Conservation (phyloP, 2,329 filamentous ascomycete genomes). For the Fusarium domesticum region DNA sequence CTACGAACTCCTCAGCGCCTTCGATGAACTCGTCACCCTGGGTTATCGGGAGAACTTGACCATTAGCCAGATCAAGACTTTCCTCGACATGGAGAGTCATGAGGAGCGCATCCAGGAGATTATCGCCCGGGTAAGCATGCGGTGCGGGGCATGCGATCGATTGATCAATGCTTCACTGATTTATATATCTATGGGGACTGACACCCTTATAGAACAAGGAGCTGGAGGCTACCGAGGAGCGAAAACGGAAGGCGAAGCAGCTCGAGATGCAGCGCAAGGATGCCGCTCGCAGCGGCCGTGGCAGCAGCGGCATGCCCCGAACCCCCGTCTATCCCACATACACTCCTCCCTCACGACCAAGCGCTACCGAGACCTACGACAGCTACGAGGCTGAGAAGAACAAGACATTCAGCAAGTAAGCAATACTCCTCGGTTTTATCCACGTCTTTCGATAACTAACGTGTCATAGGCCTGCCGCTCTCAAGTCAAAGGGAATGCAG, state of each 20-base stretch:
- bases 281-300: conserved; percentile 66
- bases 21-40: conserved; percentile 93
- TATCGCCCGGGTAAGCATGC: conserved; percentile 70
- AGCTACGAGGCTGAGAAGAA: conserved; percentile 97
- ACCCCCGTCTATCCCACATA: conserved; percentile 86
- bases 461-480: conserved; percentile 53
- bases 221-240: conserved; percentile 94
- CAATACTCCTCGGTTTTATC: not conserved
- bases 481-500: conserved; percentile 97
- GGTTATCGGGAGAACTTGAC: conserved; percentile 96
- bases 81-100: conserved; percentile 98
- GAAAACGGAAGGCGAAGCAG: conserved; percentile 98
- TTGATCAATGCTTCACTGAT: not conserved
- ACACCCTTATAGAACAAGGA: conserved; percentile 78
- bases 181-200: conserved; percentile 15
- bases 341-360: conserved; percentile 72
- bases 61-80: conserved; percentile 96
- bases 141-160: not conserved
- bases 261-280: conserved; percentile 99
- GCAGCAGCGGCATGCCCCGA: conserved; percentile 56
- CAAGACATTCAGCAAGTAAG: conserved; percentile 78
- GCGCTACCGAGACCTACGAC: conserved; percentile 80
- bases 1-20: conserved; percentile 92
- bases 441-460: conserved; percentile 6
- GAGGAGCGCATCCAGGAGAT: conserved; percentile 99